Evolutionary conservation across 139 green algal genomes (phyloP).

Genomic region (Pleodorina starrii): DNA sequence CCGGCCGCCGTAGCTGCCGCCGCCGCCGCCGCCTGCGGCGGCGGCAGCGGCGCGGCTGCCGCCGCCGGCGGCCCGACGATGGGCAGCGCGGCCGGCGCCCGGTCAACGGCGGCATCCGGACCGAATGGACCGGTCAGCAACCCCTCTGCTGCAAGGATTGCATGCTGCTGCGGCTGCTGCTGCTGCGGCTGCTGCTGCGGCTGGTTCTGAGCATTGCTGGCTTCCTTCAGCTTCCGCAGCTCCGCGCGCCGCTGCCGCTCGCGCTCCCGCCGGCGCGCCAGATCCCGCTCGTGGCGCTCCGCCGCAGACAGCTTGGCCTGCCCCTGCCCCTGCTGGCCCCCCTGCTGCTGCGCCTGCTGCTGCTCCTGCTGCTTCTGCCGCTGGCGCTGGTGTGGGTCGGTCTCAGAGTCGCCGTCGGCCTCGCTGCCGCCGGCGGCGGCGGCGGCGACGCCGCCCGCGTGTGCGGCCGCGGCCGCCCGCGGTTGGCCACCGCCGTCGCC

Average conservation of each 20-base stretch:
- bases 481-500: background rate
- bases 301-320: constrained; percentile 9
- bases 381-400: background rate
- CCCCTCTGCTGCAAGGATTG: background rate
- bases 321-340: background rate
- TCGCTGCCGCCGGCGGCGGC: background rate
- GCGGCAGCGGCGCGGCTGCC: background rate
- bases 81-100: background rate
- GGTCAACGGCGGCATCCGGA: background rate
- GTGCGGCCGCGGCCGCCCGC: background rate
- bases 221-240: background rate
- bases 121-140: background rate
- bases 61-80: background rate
- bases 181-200: background rate
- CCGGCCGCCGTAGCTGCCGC: background rate
- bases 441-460: background rate
- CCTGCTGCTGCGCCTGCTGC: background rate
- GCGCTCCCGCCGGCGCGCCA: constrained; percentile 32
- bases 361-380: background rate
- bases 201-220: background rate
- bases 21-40: background rate
- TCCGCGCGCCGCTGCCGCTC: constrained; percentile 41
- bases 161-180: background rate
- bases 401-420: constrained; percentile 1
- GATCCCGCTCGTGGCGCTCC: constrained; percentile 42